Conservation (phyloP, 1,284 basidiomycete genomes). For the Meira miltonrushii region DNA sequence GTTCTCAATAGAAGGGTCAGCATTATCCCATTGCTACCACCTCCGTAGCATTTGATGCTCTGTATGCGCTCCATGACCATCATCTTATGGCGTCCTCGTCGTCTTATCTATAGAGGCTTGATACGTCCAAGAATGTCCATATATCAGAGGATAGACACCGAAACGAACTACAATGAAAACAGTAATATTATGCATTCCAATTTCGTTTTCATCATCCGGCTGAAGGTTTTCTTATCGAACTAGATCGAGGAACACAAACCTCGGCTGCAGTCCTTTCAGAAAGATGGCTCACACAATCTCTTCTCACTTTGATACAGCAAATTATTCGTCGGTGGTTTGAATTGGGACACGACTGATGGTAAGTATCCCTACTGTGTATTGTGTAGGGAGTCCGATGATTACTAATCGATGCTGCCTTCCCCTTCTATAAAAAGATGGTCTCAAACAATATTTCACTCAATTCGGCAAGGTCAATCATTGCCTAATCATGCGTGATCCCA, state of each 20-base stretch:
- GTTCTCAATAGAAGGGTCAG: no score
- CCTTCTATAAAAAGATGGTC: constrained; percentile 62
- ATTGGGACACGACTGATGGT: constrained; percentile 96
- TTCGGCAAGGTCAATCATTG: constrained; percentile 87
- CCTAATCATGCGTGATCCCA: constrained; percentile 90
- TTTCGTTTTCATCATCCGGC: no score
- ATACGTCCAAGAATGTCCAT: no score
- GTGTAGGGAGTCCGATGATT: constrained; percentile 15
- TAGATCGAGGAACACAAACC: constrained; percentile 28
- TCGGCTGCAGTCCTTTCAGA: constrained; percentile 2
- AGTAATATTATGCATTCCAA: no score
- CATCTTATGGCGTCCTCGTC: no score
- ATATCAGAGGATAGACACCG: no score
- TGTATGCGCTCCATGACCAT: no score
- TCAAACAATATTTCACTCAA: constrained; percentile 78
- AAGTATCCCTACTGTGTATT: constrained; percentile 22
- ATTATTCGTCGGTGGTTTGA: constrained; percentile 94
- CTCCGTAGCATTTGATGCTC: no score
- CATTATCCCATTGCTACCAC: no score
- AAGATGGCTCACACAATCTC: constrained; percentile 3
- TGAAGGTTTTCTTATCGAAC: constrained; percentile 48
- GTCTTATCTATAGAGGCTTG: no score
- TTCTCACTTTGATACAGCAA: constrained; percentile 62
- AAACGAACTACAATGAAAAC: no score
- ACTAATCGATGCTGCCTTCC: not conserved